phyloP scores from a whole-genome alignment of 1,284 basidiomycete species.

The Sanghuangporus baumii region DNA sequence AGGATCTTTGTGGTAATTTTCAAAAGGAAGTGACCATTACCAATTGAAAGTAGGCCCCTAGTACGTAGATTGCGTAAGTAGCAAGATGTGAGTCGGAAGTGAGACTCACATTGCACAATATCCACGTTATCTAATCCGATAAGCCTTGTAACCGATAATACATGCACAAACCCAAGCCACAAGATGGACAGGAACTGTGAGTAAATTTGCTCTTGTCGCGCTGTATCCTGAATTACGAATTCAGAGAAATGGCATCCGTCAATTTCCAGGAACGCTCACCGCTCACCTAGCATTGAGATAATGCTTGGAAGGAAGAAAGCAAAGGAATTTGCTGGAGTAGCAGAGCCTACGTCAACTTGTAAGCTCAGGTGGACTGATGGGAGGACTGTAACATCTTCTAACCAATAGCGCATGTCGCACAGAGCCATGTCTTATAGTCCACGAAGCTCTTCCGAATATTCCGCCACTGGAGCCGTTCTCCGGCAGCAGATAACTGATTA shows the following conservation, averaged over 20 bases:
- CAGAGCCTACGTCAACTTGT: slow-evolving; percentile 48
- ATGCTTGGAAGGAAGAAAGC: slow-evolving; percentile 68
- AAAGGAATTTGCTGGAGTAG: slow-evolving; percentile 42
- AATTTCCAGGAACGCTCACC: slow-evolving; percentile 7
- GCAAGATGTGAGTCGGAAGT: neutral
- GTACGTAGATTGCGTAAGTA: neutral
- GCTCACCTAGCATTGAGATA: slow-evolving; percentile 45
- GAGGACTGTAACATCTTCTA: neutral
- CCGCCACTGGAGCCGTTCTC: slow-evolving; percentile 55
- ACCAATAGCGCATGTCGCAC: slow-evolving; percentile 29
- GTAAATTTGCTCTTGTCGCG: slow-evolving; percentile 67
- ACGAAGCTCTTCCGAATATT: slow-evolving; percentile 55
- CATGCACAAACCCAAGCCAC: slow-evolving; percentile 63
- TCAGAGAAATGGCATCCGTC: neutral
- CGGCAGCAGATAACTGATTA: slow-evolving; percentile 66
- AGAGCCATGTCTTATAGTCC: slow-evolving; percentile 76
- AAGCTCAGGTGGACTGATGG: slow-evolving; percentile 5
- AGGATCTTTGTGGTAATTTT: slow-evolving; percentile 26
- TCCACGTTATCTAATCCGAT: slow-evolving; percentile 53
- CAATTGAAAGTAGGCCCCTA: slow-evolving; percentile 31
- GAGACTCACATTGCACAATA: slow-evolving; percentile 53
- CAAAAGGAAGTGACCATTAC: slow-evolving; percentile 23
- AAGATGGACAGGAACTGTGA: slow-evolving; percentile 65
- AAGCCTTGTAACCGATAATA: slow-evolving; percentile 53
- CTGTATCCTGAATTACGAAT: slow-evolving; percentile 41